Evolutionary conservation across 306 rosid species (phyloP).

Genomic region (Luffa acutangula): DNA sequence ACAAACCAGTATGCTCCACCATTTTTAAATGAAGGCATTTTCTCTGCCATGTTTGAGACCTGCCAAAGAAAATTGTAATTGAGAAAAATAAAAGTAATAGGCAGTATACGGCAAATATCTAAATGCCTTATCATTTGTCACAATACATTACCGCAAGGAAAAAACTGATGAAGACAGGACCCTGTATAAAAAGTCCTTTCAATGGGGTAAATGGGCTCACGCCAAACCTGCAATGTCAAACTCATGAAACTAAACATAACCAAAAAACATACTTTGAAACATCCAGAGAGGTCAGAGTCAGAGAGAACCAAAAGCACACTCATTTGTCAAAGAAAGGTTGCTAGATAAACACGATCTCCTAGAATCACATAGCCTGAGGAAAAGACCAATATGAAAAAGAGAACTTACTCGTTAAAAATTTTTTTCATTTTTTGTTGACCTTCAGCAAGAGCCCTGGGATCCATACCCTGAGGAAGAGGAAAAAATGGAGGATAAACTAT

Average conservation of each 20-base stretch:
- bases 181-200: constrained; percentile 70
- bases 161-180: constrained; percentile 75
- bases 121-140: constrained; percentile 6
- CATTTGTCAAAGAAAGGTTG: constrained; percentile 11
- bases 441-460: constrained; percentile 30
- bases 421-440: constrained; percentile 24
- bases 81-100: constrained; percentile 8
- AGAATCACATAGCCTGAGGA: background rate
- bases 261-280: background rate
- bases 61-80: constrained; percentile 30
- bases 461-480: constrained; percentile 23
- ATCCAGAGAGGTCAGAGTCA: background rate
- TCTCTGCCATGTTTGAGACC: constrained; percentile 84
- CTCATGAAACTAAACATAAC: constrained; percentile 5
- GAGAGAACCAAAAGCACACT: constrained; percentile 12
- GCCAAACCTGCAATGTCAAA: constrained; percentile 53
- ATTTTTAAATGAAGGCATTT: constrained; percentile 73
- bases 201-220: constrained; percentile 70
- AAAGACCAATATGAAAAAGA: background rate
- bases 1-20: constrained; percentile 90
- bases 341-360: background rate
- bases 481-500: background rate
- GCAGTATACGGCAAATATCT: background rate
- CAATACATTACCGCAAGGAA: constrained; percentile 72
- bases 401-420: constrained; percentile 38